Percentiles rank a stretch among this genome's conserved stretches.
Evolutionary conservation across 345 rosid genomes (phyloP).

Genomic region (Angophora floribunda): DNA sequence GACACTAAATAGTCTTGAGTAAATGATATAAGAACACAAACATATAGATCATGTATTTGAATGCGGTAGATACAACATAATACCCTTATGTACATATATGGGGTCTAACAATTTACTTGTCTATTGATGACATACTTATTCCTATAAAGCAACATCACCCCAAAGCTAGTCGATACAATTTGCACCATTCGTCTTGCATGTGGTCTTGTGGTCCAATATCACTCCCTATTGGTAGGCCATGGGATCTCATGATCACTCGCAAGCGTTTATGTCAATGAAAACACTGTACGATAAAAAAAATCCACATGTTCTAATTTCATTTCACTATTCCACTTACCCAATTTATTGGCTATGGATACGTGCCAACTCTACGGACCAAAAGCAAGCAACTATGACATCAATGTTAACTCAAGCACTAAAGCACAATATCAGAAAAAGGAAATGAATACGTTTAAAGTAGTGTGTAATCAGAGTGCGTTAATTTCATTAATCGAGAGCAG

Average conservation of each 20-base stretch:
- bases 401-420: neutral
- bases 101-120: neutral
- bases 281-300: neutral
- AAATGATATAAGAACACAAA: neutral
- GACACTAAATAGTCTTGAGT: accelerated
- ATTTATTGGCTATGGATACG: neutral
- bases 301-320: neutral
- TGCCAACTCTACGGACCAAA: neutral
- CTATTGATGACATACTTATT: too few species aligned
- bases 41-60: neutral
- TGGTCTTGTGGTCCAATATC: neutral
- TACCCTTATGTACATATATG: neutral
- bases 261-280: neutral
- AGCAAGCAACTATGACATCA: neutral
- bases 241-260: neutral
- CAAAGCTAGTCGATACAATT: too few species aligned
- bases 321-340: neutral
- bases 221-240: neutral
- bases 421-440: neutral
- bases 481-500: neutral
- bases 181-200: neutral
- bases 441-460: neutral
- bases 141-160: neutral
- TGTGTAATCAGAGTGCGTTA: neutral
- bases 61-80: neutral